Evolutionary conservation across 2,329 filamentous ascomycete genomes (phyloP), one percentile per base, ranked within the genome.

Genomic region (Ilyonectria robusta): DNA sequence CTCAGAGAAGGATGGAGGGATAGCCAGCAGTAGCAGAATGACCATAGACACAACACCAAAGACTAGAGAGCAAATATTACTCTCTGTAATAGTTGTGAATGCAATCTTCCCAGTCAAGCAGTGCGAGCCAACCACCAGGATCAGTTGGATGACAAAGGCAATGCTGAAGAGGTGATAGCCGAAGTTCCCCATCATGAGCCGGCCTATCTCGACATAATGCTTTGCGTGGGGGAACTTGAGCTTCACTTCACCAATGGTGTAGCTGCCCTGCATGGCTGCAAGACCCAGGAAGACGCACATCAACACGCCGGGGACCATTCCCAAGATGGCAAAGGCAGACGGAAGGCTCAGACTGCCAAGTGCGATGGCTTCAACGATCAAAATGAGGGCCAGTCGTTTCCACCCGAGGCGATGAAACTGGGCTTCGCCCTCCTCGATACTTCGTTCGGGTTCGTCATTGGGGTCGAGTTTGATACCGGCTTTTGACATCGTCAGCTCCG

Each of bases 91-190:
- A 54, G 85, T 88, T 72, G 89, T 90, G 78, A 93, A 87, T 69
- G 91, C 91, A 72, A 93, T 91, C 47, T 85, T 87, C 70, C 92
- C 93, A 0, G 91, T 92, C 67, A 93, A 81, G 44, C 92, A 84
- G 78, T 94, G 92, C n/a, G 90, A 92, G 29, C 87, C 89, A 79
- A 92, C 90, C 70, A 92, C 86, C 80, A 94, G 92, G 54, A 92
- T 80, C 37, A 93, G 82, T 79, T 93, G 89, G n/a, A 93, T 79
- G 21, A 87, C 81, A 70, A 92, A 89, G 62, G 86, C 89, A 64
- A 83, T 79, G 26, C 89, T 89, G 51, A 92, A 82, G 26, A 93
- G 70, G 74, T 92, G 89, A 66, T 89, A 87, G 1, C 89, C 90
- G 50, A 87, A 81, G 17, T 80, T 81, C 4, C 92, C 92, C 61